Evolutionary conservation across 164 flowering plant species (phyloP).

Genomic region (Kalanchoe fedtschenkoi): DNA sequence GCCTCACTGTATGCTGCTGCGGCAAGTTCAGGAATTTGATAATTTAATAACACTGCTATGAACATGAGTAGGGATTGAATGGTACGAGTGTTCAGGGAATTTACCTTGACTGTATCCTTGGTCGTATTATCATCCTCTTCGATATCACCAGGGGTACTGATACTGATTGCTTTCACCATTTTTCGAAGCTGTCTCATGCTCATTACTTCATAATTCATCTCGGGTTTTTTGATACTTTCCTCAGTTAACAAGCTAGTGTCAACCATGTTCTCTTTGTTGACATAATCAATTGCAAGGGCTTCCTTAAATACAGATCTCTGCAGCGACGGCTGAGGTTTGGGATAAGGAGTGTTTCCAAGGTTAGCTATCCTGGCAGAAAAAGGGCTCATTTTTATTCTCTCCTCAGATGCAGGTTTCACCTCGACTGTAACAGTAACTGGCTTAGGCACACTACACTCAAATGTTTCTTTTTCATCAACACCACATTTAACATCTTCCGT

Average conservation of each 20-base stretch:
- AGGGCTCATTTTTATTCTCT: too few species aligned
- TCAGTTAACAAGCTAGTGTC: not conserved
- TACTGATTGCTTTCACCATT: slow-evolving; percentile 18
- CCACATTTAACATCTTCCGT: too few species aligned
- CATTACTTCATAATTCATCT: not conserved
- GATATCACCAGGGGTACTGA: not conserved
- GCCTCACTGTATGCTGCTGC: slow-evolving; percentile 8
- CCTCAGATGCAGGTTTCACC: too few species aligned
- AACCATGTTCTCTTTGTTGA: slow-evolving; percentile 5
- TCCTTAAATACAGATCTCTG: not conserved
- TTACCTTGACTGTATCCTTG: slow-evolving; percentile 14
- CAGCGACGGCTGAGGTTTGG: too few species aligned
- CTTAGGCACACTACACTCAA: too few species aligned
- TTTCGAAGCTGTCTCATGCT: slow-evolving; percentile 36
- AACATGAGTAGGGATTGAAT: too few species aligned
- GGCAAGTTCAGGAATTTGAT: not conserved
- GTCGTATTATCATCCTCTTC: slow-evolving; percentile 6
- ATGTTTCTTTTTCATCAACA: too few species aligned
- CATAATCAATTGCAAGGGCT: not conserved
- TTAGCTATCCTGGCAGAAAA: too few species aligned
- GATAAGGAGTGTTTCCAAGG: too few species aligned
- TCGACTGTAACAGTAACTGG: too few species aligned
- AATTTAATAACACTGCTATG: not conserved
- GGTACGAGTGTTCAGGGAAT: too few species aligned
- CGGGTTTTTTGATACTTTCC: not conserved